Evolutionary conservation across 164 flowering plant species (phyloP), one percentile per base, ranked within the genome.

Genomic region (Vitis riparia): DNA sequence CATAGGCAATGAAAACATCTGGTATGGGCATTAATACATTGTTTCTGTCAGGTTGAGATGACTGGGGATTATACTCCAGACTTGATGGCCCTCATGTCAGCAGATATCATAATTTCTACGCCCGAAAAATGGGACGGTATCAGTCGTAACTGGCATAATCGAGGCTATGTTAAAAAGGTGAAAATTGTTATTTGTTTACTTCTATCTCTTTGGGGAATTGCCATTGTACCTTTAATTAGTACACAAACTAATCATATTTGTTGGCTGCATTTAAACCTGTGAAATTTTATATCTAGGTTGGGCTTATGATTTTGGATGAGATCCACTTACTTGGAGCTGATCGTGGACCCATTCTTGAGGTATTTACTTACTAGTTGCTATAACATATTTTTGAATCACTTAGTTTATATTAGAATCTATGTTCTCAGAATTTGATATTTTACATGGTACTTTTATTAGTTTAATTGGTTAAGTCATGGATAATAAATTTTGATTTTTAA

Each of bases 91-190:
- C 84, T 95, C 16, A 69, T 86, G 70, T 88, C 94, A 52, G 98
- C 99, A 11, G 97, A 95, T 79, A 89, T 95, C 77, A 95, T 95
- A 52, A 93, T 95, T 76, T 91, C 98, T 53, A 95, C 99, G 63
- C 99, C 99, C 63, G 99, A 95, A 72, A 95, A 95, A 78, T 95
- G 99, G 99, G 99, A 95, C 86, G 98, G 99, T 61, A 95, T 95
- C 30, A 95, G 99, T 80, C 98, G 99, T 73, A 93, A 90, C 71
- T 95, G 99, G 99, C 92, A 95, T 63, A 87, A 78, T 76, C 88
- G 99, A 68, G 85, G 89, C 72, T 95, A 95, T 81, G 99, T 95
- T 15, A 95, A 82, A 68, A 95, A 95, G 98, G 99, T 95, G 29
- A 27, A 63, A 23, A 49, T 15, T 68, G 65, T 59, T 51, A 51